phyloP scores from a whole-genome alignment of 768 basidiomycete genomes.

The Cystoderma amianthinum region DNA sequence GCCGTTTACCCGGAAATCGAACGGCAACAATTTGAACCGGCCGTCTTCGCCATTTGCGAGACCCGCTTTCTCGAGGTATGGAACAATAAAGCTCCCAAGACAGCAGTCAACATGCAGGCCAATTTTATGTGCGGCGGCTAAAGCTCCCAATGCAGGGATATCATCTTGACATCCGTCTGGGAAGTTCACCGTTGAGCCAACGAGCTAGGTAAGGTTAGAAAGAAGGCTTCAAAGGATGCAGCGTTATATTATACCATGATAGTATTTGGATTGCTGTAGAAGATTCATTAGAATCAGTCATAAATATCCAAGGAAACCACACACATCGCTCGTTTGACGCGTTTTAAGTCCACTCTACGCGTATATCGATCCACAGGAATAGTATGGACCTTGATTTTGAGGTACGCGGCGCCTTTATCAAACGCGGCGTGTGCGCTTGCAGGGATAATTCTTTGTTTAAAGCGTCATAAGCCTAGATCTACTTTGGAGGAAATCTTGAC shows the following conservation, averaged over 20 bases:
- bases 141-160: slow-evolving; percentile 66
- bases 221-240: background rate
- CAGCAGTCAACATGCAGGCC: slow-evolving; percentile 96
- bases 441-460: slow-evolving; percentile 61
- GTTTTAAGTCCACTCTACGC: slow-evolving; percentile 70
- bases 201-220: slow-evolving; percentile 40
- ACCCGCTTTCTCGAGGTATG: slow-evolving; percentile 81
- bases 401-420: slow-evolving; percentile 85
- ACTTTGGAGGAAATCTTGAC: slow-evolving; percentile 15
- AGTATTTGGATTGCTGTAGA: slow-evolving; percentile 72
- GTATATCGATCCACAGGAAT: slow-evolving; percentile 77
- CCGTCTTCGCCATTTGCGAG: slow-evolving; percentile 52
- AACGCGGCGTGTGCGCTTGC: slow-evolving; percentile 90
- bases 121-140: slow-evolving; percentile 70
- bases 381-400: slow-evolving; percentile 83
- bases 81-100: slow-evolving; percentile 88
- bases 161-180: slow-evolving; percentile 85
- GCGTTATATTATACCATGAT: slow-evolving; percentile 54
- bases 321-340: slow-evolving; percentile 83
- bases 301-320: slow-evolving; percentile 16
- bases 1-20: slow-evolving; percentile 87
- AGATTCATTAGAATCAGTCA: slow-evolving; percentile 2
- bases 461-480: background rate
- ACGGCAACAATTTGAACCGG: slow-evolving; percentile 54
- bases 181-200: slow-evolving; percentile 83